These are phyloP conservation scores for Lachnum nothofagi DNA, from an alignment of 2,329 filamentous ascomycete genomes.

Conservation along the genomic window DNA sequence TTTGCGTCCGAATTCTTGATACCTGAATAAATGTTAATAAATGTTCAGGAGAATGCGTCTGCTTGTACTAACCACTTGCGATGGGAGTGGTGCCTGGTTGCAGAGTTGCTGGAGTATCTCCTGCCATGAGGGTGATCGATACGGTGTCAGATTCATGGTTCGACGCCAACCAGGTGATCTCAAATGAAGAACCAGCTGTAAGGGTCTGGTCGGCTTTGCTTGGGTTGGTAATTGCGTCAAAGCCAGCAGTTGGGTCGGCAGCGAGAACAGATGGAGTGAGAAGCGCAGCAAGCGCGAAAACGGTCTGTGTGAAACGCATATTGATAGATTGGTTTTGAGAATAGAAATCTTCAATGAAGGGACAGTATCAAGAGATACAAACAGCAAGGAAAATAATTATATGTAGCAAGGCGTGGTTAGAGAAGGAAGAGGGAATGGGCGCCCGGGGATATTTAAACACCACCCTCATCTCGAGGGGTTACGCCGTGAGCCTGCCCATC, in stretches of 20 bases:
- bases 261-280: conserved; percentile 37
- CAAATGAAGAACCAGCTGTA: conserved; percentile 41
- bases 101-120: conserved; percentile 42
- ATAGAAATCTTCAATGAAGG: conserved; percentile 24
- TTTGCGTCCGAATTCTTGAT: conserved; percentile 42
- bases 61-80: conserved; percentile 43
- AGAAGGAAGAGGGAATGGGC: not conserved
- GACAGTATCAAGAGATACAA: conserved; percentile 29
- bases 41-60: not conserved
- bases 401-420: not conserved
- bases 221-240: conserved; percentile 50
- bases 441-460: not conserved
- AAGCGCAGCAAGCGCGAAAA: conserved; percentile 26
- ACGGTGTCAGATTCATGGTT: conserved; percentile 40
- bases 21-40: conserved; percentile 34
- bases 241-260: conserved; percentile 45
- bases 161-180: conserved; percentile 43
- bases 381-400: conserved; percentile 2
- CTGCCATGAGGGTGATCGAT: conserved; percentile 52
- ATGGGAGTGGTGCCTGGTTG: conserved; percentile 38
- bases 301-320: conserved; percentile 29
- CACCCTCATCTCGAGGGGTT: not conserved
- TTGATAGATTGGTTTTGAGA: conserved; percentile 14
- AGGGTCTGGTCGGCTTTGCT: conserved; percentile 38
- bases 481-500: too few relatives aligned